Evolutionary conservation across 75 land plant species (phyloP), one percentile per base, ranked within the genome.

Genomic region (Pseudotsuga menziesii): DNA sequence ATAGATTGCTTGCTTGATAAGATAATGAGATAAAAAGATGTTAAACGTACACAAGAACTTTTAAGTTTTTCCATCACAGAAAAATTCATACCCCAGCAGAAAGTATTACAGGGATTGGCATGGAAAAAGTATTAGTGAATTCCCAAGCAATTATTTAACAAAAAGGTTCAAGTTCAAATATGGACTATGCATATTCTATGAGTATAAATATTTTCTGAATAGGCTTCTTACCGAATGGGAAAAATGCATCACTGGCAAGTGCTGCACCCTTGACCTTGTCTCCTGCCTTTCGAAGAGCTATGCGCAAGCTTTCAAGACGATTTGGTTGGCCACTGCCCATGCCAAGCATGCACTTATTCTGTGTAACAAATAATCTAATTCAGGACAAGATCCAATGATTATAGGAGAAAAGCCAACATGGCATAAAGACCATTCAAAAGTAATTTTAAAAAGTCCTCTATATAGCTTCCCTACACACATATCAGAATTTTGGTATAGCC

Each of bases 261-360:
- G 98, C 91, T 54, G 99, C 93, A 77, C 94, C 98, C 60, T 91
- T 89, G 13, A 86, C 99, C 70, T 89, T 96, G 27, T 89, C 87
- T 67, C 99, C 99, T 48, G 99, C 98, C 83, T 97, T 97, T 75
- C 81, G 87, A 32, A 97, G 57, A 3, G 99, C 99, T 78, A 97
- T 92, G 74, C 94, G 87, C 78, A 97, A 80, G 77, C 94, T 91
- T 88, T 97, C 94, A 32, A 88, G 76, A 27, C 98, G 90, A 79
- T 97, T 97, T 19, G 96, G 99, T 76, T 97, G 99, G 48, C 95
- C 98, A 79, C 99, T 94, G 57, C 99, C 99, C 99, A 96, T 96
- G 32, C 99, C 99, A 71, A 97, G 77, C 98, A 97, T 94, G 32
- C 93, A 80, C 61, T 97, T 92, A 82, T 94, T 84, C 99, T 95